These are phyloP conservation scores for Populus simonii DNA, from an alignment of 345 rosid genomes.

Conservation along the genomic window DNA sequence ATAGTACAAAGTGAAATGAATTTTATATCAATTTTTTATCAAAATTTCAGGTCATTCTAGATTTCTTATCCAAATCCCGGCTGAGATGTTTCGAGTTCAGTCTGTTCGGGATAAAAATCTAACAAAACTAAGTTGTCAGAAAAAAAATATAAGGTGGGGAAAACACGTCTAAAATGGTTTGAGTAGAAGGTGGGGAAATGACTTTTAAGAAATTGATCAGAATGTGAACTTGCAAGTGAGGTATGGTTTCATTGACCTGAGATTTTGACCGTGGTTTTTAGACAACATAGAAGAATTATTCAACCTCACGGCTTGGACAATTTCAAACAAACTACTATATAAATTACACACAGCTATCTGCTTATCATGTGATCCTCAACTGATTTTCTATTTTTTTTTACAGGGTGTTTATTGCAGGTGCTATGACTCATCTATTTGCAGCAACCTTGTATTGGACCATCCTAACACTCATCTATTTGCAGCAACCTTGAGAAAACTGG, in stretches of 20 bases:
- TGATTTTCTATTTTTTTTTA: background rate
- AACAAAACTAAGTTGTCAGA: too few relatives aligned
- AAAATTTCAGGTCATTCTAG: too few relatives aligned
- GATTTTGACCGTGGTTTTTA: too few relatives aligned
- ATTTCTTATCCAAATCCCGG: too few relatives aligned
- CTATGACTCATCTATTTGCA: too few relatives aligned
- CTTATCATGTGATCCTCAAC: background rate
- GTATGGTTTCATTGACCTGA: background rate
- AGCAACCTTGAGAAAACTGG: background rate
- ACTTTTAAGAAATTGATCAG: background rate
- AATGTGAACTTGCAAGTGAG: background rate
- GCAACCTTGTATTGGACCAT: too few relatives aligned
- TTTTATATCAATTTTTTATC: too few relatives aligned
- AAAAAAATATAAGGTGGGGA: background rate
- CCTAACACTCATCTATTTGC: too few relatives aligned
- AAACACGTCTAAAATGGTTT: background rate
- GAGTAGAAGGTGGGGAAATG: background rate
- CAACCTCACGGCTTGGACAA: background rate
- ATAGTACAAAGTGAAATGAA: too few relatives aligned
- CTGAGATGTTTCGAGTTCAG: too few relatives aligned
- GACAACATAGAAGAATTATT: background rate
- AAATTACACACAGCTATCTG: background rate
- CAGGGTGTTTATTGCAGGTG: background rate
- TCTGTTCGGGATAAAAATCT: too few relatives aligned
- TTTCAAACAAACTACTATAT: background rate